Evolutionary conservation across 495 filamentous ascomycete genomes (phyloP).

Genomic region (Amniculicola lignicola): DNA sequence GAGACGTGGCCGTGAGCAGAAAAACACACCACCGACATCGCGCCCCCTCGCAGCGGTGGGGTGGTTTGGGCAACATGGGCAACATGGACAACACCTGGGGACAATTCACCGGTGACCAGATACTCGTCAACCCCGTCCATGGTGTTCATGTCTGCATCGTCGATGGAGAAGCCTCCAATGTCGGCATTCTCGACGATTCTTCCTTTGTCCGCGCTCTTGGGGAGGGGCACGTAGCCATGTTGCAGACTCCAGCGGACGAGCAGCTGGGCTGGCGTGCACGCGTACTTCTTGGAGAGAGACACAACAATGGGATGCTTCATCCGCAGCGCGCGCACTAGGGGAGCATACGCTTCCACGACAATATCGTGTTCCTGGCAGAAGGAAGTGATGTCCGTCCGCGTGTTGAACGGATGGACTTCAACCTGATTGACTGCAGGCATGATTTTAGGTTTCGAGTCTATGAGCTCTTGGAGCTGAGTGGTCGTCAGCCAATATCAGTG

Average conservation of each 20-base stretch:
- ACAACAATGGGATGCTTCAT: slow-evolving; percentile 54
- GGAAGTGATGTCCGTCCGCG: slow-evolving; percentile 53
- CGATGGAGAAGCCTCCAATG: slow-evolving; percentile 64
- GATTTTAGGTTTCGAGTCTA: slow-evolving; percentile 52
- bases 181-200: slow-evolving; percentile 64
- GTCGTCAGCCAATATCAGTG: slow-evolving; percentile 7
- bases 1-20: neutral
- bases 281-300: slow-evolving; percentile 55
- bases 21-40: neutral
- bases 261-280: slow-evolving; percentile 59
- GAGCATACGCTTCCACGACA: slow-evolving; percentile 63
- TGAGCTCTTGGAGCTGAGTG: slow-evolving; percentile 58
- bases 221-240: slow-evolving; percentile 69
- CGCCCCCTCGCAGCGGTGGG: neutral
- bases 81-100: neutral
- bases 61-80: neutral
- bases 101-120: slow-evolving; percentile 56
- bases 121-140: slow-evolving; percentile 68
- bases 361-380: slow-evolving; percentile 56
- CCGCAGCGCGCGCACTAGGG: slow-evolving; percentile 56
- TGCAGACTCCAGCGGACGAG: slow-evolving; percentile 67
- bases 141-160: slow-evolving; percentile 57
- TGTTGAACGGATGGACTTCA: slow-evolving; percentile 69
- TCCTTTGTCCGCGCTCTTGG: slow-evolving; percentile 64
- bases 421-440: slow-evolving; percentile 63